Evolutionary conservation across 768 basidiomycete genomes (phyloP), one percentile per base, ranked within the genome.

Genomic region (Phaeolepiota aurea): DNA sequence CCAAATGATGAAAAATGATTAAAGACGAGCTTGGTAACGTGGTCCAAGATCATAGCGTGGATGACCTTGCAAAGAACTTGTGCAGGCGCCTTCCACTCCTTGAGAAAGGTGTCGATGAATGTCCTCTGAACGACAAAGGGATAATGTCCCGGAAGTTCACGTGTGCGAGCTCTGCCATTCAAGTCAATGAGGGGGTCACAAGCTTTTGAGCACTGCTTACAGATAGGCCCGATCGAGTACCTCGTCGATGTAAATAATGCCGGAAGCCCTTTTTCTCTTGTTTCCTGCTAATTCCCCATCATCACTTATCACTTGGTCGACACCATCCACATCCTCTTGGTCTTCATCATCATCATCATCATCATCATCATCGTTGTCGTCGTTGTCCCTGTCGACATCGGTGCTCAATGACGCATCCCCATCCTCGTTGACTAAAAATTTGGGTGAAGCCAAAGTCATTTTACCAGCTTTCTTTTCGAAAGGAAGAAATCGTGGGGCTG

Each of bases 71-170:
- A 77, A 5, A 86, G 65, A 0, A 40, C 19, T 13, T 64, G 50
- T 0, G 76, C 61, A 0, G 81, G 84, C 0, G 30, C 32, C 0
- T 42, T 36, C 84, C 83, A 85, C 36, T 71, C 49, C 11, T 48
- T 23, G 3, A 72, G 65, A 22, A 77, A 53, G 0, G 55, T 42
- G 2, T 49, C 40, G 38, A 87, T 79, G 44, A 72, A 79, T 0
- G 55, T 51, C 7, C 65, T 54, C 36, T 77, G 73, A 0, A 86
- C 77, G 0, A 77, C 61, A 44, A 79, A 85, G 0, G 83, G 82
- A 44, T 76, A 81, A 44, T 72, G 69, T 11, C 74, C 78, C 0
- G 82, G 83, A 0, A 87, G 67, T 48, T 87, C 83, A 1, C 86
- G 74, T 1, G 82, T 79, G 3, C 78, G 69, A 1, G 84, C 74